Conservation (phyloP, 2,329 filamentous ascomycete genomes). For the Furcasterigmium sp. region DNA sequence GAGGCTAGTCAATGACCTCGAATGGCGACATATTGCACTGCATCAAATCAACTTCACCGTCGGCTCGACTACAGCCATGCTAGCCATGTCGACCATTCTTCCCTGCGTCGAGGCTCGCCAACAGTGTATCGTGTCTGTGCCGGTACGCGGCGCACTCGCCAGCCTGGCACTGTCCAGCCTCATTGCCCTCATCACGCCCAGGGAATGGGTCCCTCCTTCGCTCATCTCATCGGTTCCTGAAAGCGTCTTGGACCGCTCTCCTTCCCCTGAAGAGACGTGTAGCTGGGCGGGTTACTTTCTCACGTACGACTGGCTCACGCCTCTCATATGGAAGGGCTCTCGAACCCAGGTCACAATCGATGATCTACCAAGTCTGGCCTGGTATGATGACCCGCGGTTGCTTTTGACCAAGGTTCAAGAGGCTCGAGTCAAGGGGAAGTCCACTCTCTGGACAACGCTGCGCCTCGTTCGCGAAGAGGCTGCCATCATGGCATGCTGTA, state of each 20-base stretch:
- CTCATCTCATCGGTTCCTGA: conserved; percentile 31
- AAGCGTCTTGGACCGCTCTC: conserved; percentile 23
- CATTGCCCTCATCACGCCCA: conserved; percentile 38
- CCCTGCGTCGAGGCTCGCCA: conserved; percentile 35
- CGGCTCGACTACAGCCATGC: conserved; percentile 27
- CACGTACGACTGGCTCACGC: conserved; percentile 45
- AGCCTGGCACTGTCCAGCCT: conserved; percentile 30
- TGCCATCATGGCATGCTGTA: conserved; percentile 38
- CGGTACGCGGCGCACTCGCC: conserved; percentile 26
- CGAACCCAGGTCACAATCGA: conserved; percentile 38
- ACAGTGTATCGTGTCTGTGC: conserved; percentile 17
- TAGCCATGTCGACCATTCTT: conserved; percentile 30
- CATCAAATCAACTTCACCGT: conserved; percentile 44
- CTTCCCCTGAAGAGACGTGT: conserved; percentile 46
- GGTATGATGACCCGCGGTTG: conserved; percentile 49
- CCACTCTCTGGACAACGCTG: conserved; percentile 39
- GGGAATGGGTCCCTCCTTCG: conserved; percentile 43
- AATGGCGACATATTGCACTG: conserved; percentile 40
- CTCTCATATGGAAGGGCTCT: conserved; percentile 41
- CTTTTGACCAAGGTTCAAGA: conserved; percentile 37
- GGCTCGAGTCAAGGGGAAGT: conserved; percentile 35
- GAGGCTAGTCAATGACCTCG: conserved; percentile 32
- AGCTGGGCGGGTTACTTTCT: conserved; percentile 48
- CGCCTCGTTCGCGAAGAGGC: conserved; percentile 38
- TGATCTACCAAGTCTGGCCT: conserved; percentile 43